Base-by-base conservation (phyloP, 2,329 filamentous ascomycete species). In the Penicillium sp. region DNA sequence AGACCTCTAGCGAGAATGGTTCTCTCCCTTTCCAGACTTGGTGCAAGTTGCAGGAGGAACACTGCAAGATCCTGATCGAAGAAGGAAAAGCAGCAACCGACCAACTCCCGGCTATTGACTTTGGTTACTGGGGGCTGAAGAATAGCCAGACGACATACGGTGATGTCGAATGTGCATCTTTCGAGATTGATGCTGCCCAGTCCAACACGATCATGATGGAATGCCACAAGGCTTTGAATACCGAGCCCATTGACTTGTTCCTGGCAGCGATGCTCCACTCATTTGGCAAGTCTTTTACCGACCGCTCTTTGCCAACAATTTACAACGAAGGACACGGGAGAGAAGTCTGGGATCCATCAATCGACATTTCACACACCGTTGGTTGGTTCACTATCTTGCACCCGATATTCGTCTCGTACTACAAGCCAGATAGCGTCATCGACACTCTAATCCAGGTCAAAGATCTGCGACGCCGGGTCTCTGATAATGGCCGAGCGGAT, bases 311-410 rank as follows among this genome's bases (percentile, higher is more conserved):
- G 1, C 75, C 80, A 3, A 74, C 76, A 0, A 76, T 83, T 45
- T 79, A 78, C 63, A 82, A 81, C 28, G 81, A 83, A 67, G 79
- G 80, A 0, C 81, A 83, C 49, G 81, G 81, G 7, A 71, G 81
- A 41, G 80, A 82, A 63, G 70, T 76, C 0, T 82, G 80, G 73
- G 74, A 81, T 52, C 51, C 72, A 0, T 73, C 73, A 2, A 77
- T 83, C 50, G 81, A 83, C 50, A 74, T 83, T 5, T 81, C 80
- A 2, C 74, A 79, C 5, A 83, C 81, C 1, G 74, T 83, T 2
- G 81, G 81, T 6, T 83, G 81, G 81, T 83, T 83, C 59, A 83
- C 81, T 0, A 79, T 79, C 22, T 66, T 83, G 7, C 80, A 79
- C 53, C 81, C 81, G 0, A 75, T 82, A 4, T 75, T 74, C 28